Conservation (phyloP, 495 filamentous ascomycete genomes). For the Cercophora scortea region DNA sequence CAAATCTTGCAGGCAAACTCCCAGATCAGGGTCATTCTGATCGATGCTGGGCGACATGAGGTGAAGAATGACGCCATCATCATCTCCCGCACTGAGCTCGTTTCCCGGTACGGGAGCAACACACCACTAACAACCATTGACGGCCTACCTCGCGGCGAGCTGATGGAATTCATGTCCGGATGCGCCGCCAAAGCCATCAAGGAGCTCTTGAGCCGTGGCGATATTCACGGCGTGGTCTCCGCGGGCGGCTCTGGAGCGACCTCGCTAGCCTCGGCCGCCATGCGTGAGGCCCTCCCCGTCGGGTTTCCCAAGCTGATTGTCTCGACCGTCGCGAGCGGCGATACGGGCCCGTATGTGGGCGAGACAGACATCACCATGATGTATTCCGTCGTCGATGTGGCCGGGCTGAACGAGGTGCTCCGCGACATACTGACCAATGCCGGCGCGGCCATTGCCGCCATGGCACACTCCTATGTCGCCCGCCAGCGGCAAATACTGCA, state of each 20-base stretch:
- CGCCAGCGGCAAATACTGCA: background rate
- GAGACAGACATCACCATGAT: constrained; percentile 64
- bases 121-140: background rate
- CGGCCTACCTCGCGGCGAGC: constrained; percentile 35
- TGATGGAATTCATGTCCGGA: constrained; percentile 43
- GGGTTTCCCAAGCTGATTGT: constrained; percentile 65
- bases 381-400: constrained; percentile 63
- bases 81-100: constrained; percentile 32
- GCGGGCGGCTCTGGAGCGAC: constrained; percentile 55
- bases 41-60: constrained; percentile 48
- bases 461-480: constrained; percentile 36
- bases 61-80: constrained; percentile 37
- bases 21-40: constrained; percentile 33
- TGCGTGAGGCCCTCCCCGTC: constrained; percentile 51
- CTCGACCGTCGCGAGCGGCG: constrained; percentile 57
- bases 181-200: constrained; percentile 28
- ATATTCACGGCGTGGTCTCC: constrained; percentile 47
- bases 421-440: constrained; percentile 51
- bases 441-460: constrained; percentile 48
- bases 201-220: constrained; percentile 19
- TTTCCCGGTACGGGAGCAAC: background rate
- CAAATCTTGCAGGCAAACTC: constrained; percentile 30
- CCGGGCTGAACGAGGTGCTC: constrained; percentile 53
- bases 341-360: constrained; percentile 49
- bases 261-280: constrained; percentile 44